phyloP scores from a whole-genome alignment of 2,329 filamentous ascomycete genomes.

The Dothiorella sarmentorum region DNA sequence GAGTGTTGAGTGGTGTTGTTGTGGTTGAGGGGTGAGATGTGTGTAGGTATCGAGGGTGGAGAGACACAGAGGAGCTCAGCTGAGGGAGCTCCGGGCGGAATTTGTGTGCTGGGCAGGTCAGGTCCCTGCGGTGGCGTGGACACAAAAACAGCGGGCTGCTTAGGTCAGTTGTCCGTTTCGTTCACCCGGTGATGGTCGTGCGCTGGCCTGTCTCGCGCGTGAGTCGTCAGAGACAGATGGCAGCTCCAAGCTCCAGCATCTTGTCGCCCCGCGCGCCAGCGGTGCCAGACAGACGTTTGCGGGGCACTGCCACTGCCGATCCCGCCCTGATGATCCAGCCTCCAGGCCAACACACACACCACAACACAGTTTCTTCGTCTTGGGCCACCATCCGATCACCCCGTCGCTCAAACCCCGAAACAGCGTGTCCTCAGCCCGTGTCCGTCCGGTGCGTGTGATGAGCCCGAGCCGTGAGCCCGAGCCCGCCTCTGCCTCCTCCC shows the following conservation, averaged over 20 bases:
- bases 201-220: slow-evolving; percentile 6
- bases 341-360: not conserved
- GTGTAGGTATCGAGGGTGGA: not conserved
- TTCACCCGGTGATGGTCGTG: slow-evolving; percentile 11
- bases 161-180: slow-evolving; percentile 5
- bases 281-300: too few species aligned
- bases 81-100: not conserved
- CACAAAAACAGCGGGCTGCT: not conserved
- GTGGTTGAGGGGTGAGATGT: not conserved
- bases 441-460: not conserved
- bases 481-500: not conserved
- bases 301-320: not conserved
- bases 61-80: not conserved
- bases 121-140: slow-evolving; percentile 8
- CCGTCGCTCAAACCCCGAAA: not conserved
- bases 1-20: not conserved
- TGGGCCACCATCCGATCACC: not conserved
- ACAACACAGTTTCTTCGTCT: too few species aligned
- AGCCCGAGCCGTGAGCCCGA: not conserved
- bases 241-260: slow-evolving; percentile 1
- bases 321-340: slow-evolving; percentile 4
- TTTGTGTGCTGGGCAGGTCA: not conserved
- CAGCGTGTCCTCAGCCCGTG: not conserved
- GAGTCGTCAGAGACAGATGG: not conserved
- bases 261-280: not conserved